phyloP scores from a whole-genome alignment of 495 filamentous ascomycete genomes.

The Talaromyces nanjingensis region DNA sequence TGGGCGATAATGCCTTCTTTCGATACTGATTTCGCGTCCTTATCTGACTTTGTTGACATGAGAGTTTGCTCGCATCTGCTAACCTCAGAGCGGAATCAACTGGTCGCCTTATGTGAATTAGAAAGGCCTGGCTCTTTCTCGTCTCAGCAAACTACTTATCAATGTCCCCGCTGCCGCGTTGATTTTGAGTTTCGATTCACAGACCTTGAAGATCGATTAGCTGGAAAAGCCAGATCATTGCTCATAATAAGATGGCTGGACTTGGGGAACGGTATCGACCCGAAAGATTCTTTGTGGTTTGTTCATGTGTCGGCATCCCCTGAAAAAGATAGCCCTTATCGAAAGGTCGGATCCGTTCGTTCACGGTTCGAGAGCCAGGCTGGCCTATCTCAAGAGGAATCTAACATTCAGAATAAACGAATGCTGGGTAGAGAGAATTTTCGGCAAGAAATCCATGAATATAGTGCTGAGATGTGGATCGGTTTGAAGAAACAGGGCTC shows the following conservation, averaged over 20 bases:
- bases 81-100: neutral
- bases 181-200: conserved; percentile 8
- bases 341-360: neutral
- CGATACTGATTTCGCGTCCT: conserved; percentile 10
- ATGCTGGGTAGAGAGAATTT: conserved; percentile 1
- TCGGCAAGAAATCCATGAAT: neutral
- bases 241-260: conserved; percentile 20
- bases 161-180: neutral
- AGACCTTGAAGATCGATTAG: neutral
- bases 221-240: neutral
- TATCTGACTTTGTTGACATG: conserved; percentile 9
- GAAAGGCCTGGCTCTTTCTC: conserved; percentile 2
- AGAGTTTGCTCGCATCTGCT: conserved; percentile 11
- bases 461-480: neutral
- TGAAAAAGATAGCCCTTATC: neutral
- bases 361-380: neutral
- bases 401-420: neutral
- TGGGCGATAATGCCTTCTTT: conserved; percentile 12
- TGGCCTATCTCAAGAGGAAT: neutral
- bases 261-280: conserved; percentile 18
- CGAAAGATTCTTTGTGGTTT: neutral
- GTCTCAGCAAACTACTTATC: neutral
- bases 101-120: neutral
- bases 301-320: neutral
- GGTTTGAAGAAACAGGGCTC: neutral